These are phyloP conservation scores for Gossypium arboreum DNA, from an alignment of 345 rosid species.

Conservation along the genomic window DNA sequence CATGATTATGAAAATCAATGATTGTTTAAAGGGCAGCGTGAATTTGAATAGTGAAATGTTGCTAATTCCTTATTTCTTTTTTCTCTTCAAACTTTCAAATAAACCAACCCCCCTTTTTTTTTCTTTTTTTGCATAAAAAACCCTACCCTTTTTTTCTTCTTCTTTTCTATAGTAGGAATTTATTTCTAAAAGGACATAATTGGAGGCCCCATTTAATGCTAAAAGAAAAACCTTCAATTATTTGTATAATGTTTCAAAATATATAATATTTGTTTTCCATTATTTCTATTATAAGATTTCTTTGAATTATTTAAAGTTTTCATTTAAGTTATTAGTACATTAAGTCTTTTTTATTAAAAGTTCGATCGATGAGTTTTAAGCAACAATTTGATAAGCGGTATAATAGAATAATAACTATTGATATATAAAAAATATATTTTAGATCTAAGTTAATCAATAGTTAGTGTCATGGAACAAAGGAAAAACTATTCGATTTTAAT, in stretches of 20 bases:
- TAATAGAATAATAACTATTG: no score
- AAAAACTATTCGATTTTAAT: no score
- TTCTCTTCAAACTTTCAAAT: background rate
- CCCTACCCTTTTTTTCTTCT: background rate
- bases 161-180: background rate
- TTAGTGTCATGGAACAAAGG: accelerated
- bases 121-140: no score
- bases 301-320: no score
- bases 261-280: background rate
- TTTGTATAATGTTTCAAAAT: slow-evolving; percentile 2
- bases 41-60: slow-evolving; percentile 25
- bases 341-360: no score
- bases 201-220: slow-evolving; percentile 11
- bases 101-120: background rate
- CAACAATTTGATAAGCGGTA: accelerated
- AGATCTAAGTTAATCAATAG: accelerated
- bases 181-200: background rate
- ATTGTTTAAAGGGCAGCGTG: slow-evolving; percentile 29
- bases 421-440: no score
- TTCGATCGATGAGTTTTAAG: no score
- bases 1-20: slow-evolving; percentile 8
- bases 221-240: background rate
- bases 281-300: background rate
- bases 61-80: background rate
- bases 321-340: accelerated